Evolutionary conservation across 495 filamentous ascomycete genomes (phyloP), one percentile per base, ranked within the genome.

Genomic region (Ascodesmis nigricans): DNA sequence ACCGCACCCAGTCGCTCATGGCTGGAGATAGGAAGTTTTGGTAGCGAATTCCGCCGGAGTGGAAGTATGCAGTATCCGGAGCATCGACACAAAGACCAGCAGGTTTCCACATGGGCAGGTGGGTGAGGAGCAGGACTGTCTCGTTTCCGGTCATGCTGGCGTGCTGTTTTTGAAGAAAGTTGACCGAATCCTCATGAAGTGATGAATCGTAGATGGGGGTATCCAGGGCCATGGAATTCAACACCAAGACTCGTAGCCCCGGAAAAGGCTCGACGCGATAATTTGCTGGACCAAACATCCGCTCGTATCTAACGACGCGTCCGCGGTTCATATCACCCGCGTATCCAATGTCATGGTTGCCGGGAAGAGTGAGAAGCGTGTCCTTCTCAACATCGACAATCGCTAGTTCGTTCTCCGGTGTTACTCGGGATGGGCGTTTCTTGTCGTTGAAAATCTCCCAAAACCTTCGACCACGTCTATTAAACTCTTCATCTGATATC

Each of bases 261-360:
- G 73, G 73, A 5, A 46, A 37, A 1, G 45, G 61, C 17, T 14
- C 22, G 5, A 83, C 62, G 43, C 82, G 78, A 68, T 87, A 95
- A 52, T 93, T 87, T 14, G 72, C 64, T 35, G 66, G 75, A 17
- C 87, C 87, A 50, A 92, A 97, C 10, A 65, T 66, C 5, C 60
- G 52, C 57, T 87, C 78, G 52, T 91, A 97, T 5, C 87, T 65
- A 21, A 67, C 58, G 26, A 90, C 63, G 7, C 80, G 66, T 19
- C 68, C 58, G 21, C 59, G 53, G 34, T 70, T 76, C 37, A 91
- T 63, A 53, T 97, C 87, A 0, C 87, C 87, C 0, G 84, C 78
- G 47, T 97, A 97, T 18, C 87, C 87, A 35, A 95, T 71, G 53
- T 97, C 87, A 46, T 97, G 87, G 51, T 97, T 97, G 0, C 87